These are phyloP conservation scores for Rhododendron henanense DNA, from an alignment of 148 eudicot genomes.

Conservation along the genomic window DNA sequence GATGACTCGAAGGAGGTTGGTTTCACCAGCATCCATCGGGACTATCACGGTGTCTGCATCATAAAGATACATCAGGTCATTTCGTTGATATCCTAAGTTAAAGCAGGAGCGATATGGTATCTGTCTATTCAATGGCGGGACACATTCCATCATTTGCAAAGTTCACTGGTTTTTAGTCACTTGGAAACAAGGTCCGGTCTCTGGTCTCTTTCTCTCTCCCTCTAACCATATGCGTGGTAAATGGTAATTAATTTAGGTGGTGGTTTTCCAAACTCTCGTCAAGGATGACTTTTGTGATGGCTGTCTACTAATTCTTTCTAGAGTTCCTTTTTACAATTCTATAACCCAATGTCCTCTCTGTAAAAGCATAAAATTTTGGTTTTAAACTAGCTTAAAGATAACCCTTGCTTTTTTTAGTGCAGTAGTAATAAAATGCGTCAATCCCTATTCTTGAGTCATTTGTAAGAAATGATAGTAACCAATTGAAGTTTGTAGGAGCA, in stretches of 20 bases:
- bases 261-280: neutral
- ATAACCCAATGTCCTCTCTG: neutral
- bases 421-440: neutral
- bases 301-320: neutral
- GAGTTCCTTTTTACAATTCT: neutral
- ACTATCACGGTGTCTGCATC: slow-evolving; percentile 63
- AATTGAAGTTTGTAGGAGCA: slow-evolving; percentile 9
- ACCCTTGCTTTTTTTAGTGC: neutral
- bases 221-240: neutral
- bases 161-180: neutral
- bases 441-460: neutral
- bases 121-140: neutral
- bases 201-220: neutral
- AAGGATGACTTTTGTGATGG: neutral
- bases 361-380: neutral
- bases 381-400: neutral
- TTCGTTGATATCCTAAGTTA: neutral
- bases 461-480: neutral
- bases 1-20: slow-evolving; percentile 73
- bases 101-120: neutral
- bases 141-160: neutral
- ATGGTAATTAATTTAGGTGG: neutral
- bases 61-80: neutral
- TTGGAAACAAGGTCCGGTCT: neutral
- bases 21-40: slow-evolving; percentile 67